Conservation (phyloP, 805 yeast genomes). For the Saturnispora ahearnii region DNA sequence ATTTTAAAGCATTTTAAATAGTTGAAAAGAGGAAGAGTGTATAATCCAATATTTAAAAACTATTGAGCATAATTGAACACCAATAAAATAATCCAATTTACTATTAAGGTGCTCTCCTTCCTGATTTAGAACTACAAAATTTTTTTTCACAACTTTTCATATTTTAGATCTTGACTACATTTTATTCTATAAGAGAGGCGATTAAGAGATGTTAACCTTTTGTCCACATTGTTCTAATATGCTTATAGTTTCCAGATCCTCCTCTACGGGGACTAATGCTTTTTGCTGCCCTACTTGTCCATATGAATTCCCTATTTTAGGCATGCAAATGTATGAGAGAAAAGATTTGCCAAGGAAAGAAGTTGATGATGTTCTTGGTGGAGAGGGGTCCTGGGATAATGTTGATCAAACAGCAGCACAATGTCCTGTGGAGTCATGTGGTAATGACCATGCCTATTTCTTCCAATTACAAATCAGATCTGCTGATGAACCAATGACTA, state of each 20-base stretch:
- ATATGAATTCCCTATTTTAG: slow-evolving; percentile 81
- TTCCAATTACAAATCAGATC: slow-evolving; percentile 94
- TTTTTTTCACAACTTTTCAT: not conserved
- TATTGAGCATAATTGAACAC: too few relatives aligned
- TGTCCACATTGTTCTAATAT: slow-evolving; percentile 93
- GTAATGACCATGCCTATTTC: slow-evolving; percentile 85
- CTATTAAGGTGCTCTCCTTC: too few relatives aligned
- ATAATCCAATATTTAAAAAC: too few relatives aligned
- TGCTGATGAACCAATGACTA: slow-evolving; percentile 99
- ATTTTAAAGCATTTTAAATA: too few relatives aligned
- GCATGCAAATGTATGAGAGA: slow-evolving; percentile 77
- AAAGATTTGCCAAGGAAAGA: slow-evolving; percentile 77
- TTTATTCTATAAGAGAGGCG: not conserved
- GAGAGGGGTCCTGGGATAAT: slow-evolving; percentile 97
- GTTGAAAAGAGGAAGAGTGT: too few relatives aligned
- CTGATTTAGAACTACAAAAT: not conserved
- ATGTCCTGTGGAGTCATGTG: slow-evolving; percentile 84
- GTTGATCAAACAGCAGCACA: slow-evolving; percentile 93
- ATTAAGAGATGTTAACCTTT: slow-evolving; percentile 65
- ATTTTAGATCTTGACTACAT: not conserved
- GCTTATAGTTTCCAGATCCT: slow-evolving; percentile 63
- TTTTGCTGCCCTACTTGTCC: slow-evolving; percentile 93
- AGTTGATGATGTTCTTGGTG: slow-evolving; percentile 94
- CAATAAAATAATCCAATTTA: too few relatives aligned
- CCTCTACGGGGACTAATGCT: slow-evolving; percentile 43